phyloP scores from a whole-genome alignment of 805 yeast genomes.

The Cyberlindnera petersonii region DNA sequence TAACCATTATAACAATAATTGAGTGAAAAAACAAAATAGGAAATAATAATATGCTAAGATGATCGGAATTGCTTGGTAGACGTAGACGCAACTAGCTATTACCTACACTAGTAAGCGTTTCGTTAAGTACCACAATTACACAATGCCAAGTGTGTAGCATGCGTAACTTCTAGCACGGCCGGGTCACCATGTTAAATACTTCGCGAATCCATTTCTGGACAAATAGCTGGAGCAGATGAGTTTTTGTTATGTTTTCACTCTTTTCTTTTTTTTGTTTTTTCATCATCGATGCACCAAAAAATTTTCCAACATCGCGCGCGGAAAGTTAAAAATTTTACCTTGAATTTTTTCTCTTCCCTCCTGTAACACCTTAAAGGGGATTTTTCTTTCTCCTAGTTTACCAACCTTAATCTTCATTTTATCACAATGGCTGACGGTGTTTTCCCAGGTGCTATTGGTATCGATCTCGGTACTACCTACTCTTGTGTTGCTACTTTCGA shows the following conservation, averaged over 20 bases:
- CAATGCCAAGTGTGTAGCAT: background rate
- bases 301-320: slow-evolving; percentile 18
- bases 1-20: too few species aligned
- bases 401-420: slow-evolving; percentile 8
- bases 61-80: too few species aligned
- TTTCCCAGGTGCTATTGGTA: slow-evolving; percentile 99
- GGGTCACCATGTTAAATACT: slow-evolving; percentile 16
- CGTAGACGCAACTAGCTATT: background rate
- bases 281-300: slow-evolving; percentile 8
- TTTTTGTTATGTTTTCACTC: background rate
- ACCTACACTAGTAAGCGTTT: background rate
- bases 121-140: slow-evolving; percentile 19
- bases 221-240: background rate
- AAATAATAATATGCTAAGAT: too few species aligned
- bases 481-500: slow-evolving; percentile 80
- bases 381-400: slow-evolving; percentile 2
- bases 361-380: too few species aligned
- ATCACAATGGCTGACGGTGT: slow-evolving; percentile 91
- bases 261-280: slow-evolving; percentile 3
- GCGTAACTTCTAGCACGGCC: slow-evolving; percentile 18
- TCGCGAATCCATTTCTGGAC: slow-evolving; percentile 7
- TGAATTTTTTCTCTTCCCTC: slow-evolving; percentile 15
- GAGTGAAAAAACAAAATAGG: too few species aligned
- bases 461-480: slow-evolving; percentile 91
- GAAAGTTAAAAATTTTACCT: slow-evolving; percentile 22